Conservation (phyloP, 306 rosid genomes). For the Chamaecrista fasciculata region DNA sequence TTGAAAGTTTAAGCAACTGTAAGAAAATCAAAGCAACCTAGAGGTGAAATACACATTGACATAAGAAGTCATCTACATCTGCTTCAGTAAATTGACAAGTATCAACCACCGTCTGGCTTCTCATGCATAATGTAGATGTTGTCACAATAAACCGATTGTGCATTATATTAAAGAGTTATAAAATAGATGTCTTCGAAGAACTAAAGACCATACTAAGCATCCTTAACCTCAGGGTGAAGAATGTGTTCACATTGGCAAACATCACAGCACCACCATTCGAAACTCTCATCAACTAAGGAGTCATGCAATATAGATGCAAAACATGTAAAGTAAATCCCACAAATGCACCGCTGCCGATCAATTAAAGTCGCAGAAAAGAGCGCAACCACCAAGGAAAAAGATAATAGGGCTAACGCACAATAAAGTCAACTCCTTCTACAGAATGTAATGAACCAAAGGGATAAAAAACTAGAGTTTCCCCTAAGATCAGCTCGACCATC, state of each 20-base stretch:
- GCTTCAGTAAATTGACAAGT: conserved; percentile 2
- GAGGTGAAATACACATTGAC: neutral
- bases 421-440: conserved; percentile 38
- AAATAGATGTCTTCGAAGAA: conserved; percentile 3
- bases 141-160: neutral
- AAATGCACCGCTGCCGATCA: conserved; percentile 16
- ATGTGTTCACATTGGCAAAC: conserved; percentile 18
- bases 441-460: conserved; percentile 4
- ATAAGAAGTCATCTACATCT: neutral
- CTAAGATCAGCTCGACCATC: conserved; percentile 36
- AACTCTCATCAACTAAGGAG: conserved; percentile 11
- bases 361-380: conserved; percentile 17
- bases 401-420: conserved; percentile 7
- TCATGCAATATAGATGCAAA: neutral
- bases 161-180: neutral
- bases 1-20: neutral
- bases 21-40: neutral
- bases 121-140: neutral
- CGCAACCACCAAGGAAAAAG: neutral
- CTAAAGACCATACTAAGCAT: conserved; percentile 7
- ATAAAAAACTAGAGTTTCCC: neutral
- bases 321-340: conserved; percentile 22
- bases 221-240: conserved; percentile 1
- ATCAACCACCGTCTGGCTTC: neutral
- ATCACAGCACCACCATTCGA: conserved; percentile 17